Conservation (phyloP, 495 filamentous ascomycete genomes). For the Trichoderma asperelloides region DNA sequence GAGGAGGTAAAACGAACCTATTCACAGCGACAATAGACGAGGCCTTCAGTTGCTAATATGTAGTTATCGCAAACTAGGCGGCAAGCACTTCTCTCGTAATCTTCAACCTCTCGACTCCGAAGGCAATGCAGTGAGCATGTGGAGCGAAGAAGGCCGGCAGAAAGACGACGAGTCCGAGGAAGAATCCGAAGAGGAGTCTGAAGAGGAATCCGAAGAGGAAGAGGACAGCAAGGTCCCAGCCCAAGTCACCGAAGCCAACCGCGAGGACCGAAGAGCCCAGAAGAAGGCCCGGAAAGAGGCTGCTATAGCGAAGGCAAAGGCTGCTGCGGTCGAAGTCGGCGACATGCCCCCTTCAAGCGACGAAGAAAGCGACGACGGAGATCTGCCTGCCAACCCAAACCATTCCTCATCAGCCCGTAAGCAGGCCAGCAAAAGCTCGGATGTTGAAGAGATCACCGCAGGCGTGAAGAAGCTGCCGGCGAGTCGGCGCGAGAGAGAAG, state of each 20-base stretch:
- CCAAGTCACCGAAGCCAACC: slow-evolving; percentile 35
- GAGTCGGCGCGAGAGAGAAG: slow-evolving; percentile 79
- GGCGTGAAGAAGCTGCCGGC: slow-evolving; percentile 36
- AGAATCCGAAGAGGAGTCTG: slow-evolving; percentile 34
- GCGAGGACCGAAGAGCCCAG: slow-evolving; percentile 78
- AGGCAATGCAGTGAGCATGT: slow-evolving; percentile 68
- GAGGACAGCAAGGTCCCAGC: slow-evolving; percentile 22
- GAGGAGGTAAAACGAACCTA: slow-evolving; percentile 59
- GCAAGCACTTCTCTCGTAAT: slow-evolving; percentile 88
- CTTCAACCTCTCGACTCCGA: slow-evolving; percentile 79
- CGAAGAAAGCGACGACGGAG: slow-evolving; percentile 47
- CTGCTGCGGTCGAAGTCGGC: slow-evolving; percentile 59
- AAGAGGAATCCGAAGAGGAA: slow-evolving; percentile 35
- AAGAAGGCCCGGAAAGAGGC: slow-evolving; percentile 90
- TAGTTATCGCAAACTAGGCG: slow-evolving; percentile 47
- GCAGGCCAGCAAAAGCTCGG: slow-evolving; percentile 24
- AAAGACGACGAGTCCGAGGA: slow-evolving; percentile 44
- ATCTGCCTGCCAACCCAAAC: slow-evolving; percentile 82
- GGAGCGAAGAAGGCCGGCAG: slow-evolving; percentile 42
- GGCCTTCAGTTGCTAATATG: background rate
- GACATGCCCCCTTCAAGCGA: slow-evolving; percentile 69
- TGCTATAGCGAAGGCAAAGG: slow-evolving; percentile 61
- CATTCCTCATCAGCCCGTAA: slow-evolving; percentile 61
- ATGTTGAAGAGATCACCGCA: slow-evolving; percentile 39
- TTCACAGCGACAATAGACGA: slow-evolving; percentile 5